Conservation (phyloP, 2,329 filamentous ascomycete genomes). For the Tolypocladium album region DNA sequence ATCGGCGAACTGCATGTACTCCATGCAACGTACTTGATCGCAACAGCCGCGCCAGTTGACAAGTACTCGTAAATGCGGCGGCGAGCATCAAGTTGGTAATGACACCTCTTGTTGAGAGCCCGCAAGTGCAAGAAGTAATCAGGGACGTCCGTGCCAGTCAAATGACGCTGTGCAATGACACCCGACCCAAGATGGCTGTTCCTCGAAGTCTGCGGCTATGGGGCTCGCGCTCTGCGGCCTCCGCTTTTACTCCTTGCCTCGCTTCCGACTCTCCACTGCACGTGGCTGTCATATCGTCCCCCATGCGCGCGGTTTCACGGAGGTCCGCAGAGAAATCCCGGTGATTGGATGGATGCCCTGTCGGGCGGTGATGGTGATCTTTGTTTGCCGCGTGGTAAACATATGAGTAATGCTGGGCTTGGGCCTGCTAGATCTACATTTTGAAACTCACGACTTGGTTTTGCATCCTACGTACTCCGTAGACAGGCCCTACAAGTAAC, state of each 20-base stretch:
- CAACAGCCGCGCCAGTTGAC: not conserved
- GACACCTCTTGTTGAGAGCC: not conserved
- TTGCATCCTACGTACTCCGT: not conserved
- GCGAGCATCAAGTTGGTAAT: not conserved
- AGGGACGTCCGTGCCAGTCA: not conserved
- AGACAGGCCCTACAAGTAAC: not conserved
- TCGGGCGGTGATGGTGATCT: too few relatives aligned
- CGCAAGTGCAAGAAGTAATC: not conserved
- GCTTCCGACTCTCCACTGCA: not conserved
- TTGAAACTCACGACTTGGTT: not conserved
- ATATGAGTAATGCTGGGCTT: too few relatives aligned
- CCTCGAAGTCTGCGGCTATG: not conserved
- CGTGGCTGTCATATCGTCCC: not conserved
- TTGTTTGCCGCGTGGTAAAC: not conserved
- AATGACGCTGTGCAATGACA: not conserved
- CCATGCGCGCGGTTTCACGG: too few relatives aligned
- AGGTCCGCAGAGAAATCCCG: not conserved
- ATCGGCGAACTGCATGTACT: not conserved
- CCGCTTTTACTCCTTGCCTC: not conserved
- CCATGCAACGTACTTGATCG: not conserved
- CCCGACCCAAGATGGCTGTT: not conserved
- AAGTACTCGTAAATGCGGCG: not conserved
- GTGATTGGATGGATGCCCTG: too few relatives aligned
- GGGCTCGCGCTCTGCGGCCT: too few relatives aligned
- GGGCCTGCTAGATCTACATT: not conserved